Percentiles rank a stretch among this genome's conserved stretches.
These are phyloP conservation scores for Lignosus rhinocerotis DNA, from an alignment of 1,284 basidiomycete species.

Conservation along the genomic window DNA sequence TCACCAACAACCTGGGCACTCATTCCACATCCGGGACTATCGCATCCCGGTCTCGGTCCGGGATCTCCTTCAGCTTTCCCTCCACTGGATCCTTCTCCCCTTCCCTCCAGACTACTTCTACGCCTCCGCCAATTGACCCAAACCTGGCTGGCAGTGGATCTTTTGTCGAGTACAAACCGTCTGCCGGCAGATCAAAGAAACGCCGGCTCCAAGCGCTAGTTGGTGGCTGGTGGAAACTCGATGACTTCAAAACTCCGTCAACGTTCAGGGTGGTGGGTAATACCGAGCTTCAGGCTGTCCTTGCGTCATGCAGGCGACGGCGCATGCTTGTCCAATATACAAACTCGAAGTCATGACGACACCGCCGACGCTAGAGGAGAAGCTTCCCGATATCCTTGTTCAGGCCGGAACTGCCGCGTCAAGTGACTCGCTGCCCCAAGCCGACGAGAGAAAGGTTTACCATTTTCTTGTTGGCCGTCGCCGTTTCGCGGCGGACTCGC, in stretches of 20 bases:
- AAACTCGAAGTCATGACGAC: too few species aligned
- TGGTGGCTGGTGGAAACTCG: not conserved
- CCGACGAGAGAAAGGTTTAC: not conserved
- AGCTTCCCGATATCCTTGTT: not conserved
- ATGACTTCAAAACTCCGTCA: not conserved
- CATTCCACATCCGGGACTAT: too few species aligned
- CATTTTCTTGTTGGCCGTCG: slow-evolving; percentile 4
- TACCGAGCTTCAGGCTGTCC: not conserved
- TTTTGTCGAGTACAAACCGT: too few species aligned
- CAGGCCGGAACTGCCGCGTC: not conserved
- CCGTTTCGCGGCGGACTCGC: slow-evolving; percentile 1
- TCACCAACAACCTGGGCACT: too few species aligned
- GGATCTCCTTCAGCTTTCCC: too few species aligned
- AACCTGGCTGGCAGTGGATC: too few species aligned
- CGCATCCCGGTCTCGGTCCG: too few species aligned
- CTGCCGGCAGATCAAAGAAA: too few species aligned
- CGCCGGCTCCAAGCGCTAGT: not conserved
- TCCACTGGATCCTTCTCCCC: too few species aligned
- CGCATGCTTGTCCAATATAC: too few species aligned
- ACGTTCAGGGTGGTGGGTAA: not conserved
- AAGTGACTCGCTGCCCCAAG: not conserved
- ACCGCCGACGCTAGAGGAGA: not conserved
- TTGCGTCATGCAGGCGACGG: not conserved
- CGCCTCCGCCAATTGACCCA: too few species aligned
- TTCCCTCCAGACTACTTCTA: too few species aligned